phyloP scores from a whole-genome alignment of 2,329 filamentous ascomycete species.

The Pestalotiopsis sp. region DNA sequence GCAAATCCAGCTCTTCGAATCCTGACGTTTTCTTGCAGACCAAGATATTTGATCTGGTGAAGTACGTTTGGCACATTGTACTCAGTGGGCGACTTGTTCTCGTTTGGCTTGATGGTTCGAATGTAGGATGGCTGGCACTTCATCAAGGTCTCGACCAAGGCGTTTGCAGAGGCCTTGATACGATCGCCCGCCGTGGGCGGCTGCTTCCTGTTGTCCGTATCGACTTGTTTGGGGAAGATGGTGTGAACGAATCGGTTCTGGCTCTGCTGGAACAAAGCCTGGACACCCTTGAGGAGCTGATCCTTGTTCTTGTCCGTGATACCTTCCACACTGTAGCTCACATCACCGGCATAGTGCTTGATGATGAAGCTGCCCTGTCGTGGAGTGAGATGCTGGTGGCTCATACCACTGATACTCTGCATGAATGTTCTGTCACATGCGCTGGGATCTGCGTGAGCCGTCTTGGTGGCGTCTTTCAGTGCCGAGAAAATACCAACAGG shows the following conservation, averaged over 20 bases:
- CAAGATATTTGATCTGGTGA: constrained; percentile 98
- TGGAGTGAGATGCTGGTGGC: constrained; percentile 87
- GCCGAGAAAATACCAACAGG: constrained; percentile 94
- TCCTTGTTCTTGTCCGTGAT: constrained; percentile 99
- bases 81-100: constrained; percentile 94
- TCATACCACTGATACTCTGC: constrained; percentile 87
- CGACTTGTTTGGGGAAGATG: constrained; percentile 89
- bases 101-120: constrained; percentile 98
- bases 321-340: constrained; percentile 89
- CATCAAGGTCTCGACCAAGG: constrained; percentile 93
- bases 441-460: constrained; percentile 92
- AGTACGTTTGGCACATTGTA: constrained; percentile 92
- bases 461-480: constrained; percentile 96
- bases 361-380: constrained; percentile 96
- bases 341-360: constrained; percentile 98
- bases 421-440: constrained; percentile 97
- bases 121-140: constrained; percentile 98
- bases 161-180: constrained; percentile 93
- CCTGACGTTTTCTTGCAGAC: constrained; percentile 98
- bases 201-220: constrained; percentile 92
- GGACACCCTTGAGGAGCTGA: constrained; percentile 88
- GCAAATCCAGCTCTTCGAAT: constrained; percentile 96
- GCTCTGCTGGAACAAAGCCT: constrained; percentile 84
- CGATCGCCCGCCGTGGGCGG: constrained; percentile 95
- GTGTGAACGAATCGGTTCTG: constrained; percentile 84